Percentiles rank a stretch among this genome's conserved stretches.
phyloP scores from a whole-genome alignment of 257 asterid species.

The Nicotiana obtusifolia region DNA sequence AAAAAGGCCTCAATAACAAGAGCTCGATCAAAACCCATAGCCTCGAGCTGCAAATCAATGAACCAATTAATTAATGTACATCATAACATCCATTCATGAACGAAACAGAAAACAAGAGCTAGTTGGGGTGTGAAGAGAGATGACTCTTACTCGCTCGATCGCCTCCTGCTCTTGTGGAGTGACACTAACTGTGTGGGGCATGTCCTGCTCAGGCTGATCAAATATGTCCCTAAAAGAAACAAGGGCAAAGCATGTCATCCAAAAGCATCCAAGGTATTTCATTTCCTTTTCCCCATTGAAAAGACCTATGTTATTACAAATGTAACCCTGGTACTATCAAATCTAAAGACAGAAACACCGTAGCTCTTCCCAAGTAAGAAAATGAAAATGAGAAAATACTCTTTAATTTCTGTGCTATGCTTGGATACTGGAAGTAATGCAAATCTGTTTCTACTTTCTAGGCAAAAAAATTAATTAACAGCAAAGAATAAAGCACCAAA shows the following conservation, averaged over 20 bases:
- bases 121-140: background rate
- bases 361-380: too few relatives aligned
- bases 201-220: conserved; percentile 74
- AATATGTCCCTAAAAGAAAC: conserved; percentile 52
- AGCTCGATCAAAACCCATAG: conserved; percentile 89
- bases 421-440: too few relatives aligned
- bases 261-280: conserved; percentile 22
- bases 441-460: background rate
- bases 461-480: conserved; percentile 9
- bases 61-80: background rate
- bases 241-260: conserved; percentile 38
- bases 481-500: too few relatives aligned
- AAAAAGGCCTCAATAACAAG: conserved; percentile 89
- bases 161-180: conserved; percentile 91
- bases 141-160: conserved; percentile 62
- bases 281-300: too few relatives aligned
- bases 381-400: background rate
- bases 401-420: too few relatives aligned
- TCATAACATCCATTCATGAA: background rate
- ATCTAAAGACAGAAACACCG: too few relatives aligned
- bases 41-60: conserved; percentile 56
- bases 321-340: background rate
- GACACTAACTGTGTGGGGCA: conserved; percentile 93
- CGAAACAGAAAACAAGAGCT: background rate
- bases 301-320: too few relatives aligned